These are phyloP conservation scores for Peronosclerospora sorghi DNA, from an alignment of 352 stramenopile species.

Conservation along the genomic window DNA sequence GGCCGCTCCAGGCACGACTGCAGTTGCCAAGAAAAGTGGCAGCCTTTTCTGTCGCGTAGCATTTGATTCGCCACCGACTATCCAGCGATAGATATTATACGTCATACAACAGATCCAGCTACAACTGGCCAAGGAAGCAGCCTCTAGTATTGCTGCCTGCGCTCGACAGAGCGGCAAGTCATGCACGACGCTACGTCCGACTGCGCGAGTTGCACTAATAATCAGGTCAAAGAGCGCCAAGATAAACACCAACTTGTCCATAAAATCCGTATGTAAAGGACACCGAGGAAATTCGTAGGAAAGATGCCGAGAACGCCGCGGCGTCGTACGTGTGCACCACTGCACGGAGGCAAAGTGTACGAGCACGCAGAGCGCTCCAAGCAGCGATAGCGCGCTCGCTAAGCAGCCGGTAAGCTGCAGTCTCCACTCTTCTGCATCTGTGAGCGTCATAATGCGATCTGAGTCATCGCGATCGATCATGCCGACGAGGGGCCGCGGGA, in stretches of 20 bases:
- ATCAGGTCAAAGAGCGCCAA: slow-evolving; percentile 61
- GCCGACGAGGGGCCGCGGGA: slow-evolving; percentile 4
- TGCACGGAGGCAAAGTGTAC: slow-evolving; percentile 39
- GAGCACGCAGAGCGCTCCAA: slow-evolving; percentile 56
- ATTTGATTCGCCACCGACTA: slow-evolving; percentile 57
- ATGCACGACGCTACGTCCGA: slow-evolving; percentile 37
- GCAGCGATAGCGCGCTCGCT: slow-evolving; percentile 42
- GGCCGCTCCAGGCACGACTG: slow-evolving; percentile 35
- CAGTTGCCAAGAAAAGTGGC: slow-evolving; percentile 35
- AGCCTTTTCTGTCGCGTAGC: slow-evolving; percentile 52
- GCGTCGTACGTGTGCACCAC: slow-evolving; percentile 12
- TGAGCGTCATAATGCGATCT: slow-evolving; percentile 10
- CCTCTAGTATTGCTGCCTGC: slow-evolving; percentile 51
- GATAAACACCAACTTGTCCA: slow-evolving; percentile 55
- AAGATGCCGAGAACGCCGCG: slow-evolving; percentile 1
- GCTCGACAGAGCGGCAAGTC: slow-evolving; percentile 33
- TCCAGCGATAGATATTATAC: slow-evolving; percentile 77
- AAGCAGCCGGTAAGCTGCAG: slow-evolving; percentile 38
- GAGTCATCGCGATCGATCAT: slow-evolving; percentile 15
- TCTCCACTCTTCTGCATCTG: slow-evolving; percentile 11
- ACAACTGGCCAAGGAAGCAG: slow-evolving; percentile 40
- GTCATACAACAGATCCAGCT: slow-evolving; percentile 71
- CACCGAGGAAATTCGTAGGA: slow-evolving; percentile 5
- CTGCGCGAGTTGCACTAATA: slow-evolving; percentile 37
- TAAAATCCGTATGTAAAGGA: slow-evolving; percentile 41